Conservation (phyloP, 352 stramenopile genomes). For the Phytopythium aichiense region DNA sequence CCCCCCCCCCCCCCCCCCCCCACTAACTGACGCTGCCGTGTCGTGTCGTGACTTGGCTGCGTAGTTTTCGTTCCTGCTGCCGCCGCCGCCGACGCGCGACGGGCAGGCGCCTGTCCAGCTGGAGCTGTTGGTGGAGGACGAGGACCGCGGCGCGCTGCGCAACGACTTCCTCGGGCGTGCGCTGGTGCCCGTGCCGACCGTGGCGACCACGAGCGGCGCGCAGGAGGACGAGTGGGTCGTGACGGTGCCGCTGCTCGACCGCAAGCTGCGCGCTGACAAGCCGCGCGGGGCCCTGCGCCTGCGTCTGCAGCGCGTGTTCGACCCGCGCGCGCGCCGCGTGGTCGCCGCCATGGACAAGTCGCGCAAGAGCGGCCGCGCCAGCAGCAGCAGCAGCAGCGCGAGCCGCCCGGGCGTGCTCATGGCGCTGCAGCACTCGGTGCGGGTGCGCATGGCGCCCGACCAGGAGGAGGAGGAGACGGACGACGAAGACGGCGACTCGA, state of each 20-base stretch:
- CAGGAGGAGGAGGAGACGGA: constrained; percentile 19
- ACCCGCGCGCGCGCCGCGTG: constrained; percentile 39
- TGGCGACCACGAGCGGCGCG: background rate
- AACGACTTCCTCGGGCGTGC: constrained; percentile 72
- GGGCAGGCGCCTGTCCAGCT: constrained; percentile 31
- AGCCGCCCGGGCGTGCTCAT: background rate
- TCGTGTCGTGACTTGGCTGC: background rate
- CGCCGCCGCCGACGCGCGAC: background rate
- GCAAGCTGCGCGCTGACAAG: constrained; percentile 46
- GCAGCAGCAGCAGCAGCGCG: background rate
- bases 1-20: no score
- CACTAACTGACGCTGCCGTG: no score
- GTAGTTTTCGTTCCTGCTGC: constrained; percentile 49
- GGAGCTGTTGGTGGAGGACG: constrained; percentile 57
- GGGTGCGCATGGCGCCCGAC: constrained; percentile 27
- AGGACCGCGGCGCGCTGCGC: constrained; percentile 44
- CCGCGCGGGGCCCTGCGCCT: constrained; percentile 56
- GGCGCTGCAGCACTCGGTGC: constrained; percentile 42
- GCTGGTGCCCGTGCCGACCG: constrained; percentile 19
- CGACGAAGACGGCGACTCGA: constrained; percentile 39
- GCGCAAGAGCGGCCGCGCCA: constrained; percentile 27
- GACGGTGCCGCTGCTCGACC: constrained; percentile 48
- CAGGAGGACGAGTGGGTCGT: constrained; percentile 38
- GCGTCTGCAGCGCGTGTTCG: constrained; percentile 45
- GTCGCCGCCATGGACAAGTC: constrained; percentile 15